Percentiles rank a stretch among this genome's conserved stretches.
Evolutionary conservation across 1,284 basidiomycete genomes (phyloP).

Genomic region (Sutorius eximius): DNA sequence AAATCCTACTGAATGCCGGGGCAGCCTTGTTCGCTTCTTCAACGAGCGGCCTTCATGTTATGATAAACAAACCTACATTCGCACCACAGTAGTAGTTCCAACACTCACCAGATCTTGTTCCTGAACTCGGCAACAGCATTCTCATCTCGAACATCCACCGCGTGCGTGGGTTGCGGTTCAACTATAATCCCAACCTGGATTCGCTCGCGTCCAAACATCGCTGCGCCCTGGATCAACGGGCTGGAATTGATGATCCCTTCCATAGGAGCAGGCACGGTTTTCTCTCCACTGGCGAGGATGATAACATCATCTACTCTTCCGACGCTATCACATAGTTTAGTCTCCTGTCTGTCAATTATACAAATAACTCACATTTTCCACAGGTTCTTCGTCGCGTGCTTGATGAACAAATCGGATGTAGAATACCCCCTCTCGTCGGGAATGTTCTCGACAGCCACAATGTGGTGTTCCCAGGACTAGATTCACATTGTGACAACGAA

Average conservation of each 20-base stretch:
- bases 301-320: constrained; percentile 29
- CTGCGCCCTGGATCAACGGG: constrained; percentile 25
- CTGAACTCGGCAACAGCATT: constrained; percentile 3
- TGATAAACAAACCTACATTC: not conserved
- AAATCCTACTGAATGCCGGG: constrained; percentile 28
- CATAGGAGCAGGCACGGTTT: constrained; percentile 30
- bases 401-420: constrained; percentile 28
- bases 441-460: constrained; percentile 28
- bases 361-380: constrained; percentile 26
- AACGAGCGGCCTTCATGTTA: constrained; percentile 14
- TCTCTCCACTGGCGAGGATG: constrained; percentile 29
- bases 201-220: constrained; percentile 25
- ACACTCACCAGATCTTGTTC: constrained; percentile 8
- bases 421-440: constrained; percentile 29
- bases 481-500: not conserved
- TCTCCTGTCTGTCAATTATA: not conserved
- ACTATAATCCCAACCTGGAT: constrained; percentile 41
- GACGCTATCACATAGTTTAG: constrained; percentile 7
- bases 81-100: not conserved
- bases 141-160: constrained; percentile 24
- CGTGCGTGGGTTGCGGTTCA: constrained; percentile 25
- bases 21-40: constrained; percentile 26
- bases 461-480: not conserved
- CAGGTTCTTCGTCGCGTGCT: constrained; percentile 32
- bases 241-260: constrained; percentile 26